These are phyloP conservation scores for Platanus orientalis DNA, from an alignment of 164 flowering plant genomes.

Conservation along the genomic window DNA sequence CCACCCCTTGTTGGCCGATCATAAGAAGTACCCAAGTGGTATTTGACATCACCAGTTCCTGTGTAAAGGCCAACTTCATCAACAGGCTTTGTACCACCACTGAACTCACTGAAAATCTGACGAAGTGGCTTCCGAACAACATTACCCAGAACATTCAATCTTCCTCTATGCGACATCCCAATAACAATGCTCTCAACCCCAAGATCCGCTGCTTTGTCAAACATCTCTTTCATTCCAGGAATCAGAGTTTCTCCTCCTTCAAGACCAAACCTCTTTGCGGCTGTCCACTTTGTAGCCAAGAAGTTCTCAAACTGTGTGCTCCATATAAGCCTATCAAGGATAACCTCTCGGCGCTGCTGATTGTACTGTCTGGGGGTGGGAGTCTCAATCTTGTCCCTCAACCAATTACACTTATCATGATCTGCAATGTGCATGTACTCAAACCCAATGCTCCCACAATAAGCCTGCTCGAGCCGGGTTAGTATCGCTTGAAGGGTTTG, in stretches of 20 bases:
- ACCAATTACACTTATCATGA: slow-evolving; percentile 90
- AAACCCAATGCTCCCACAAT: slow-evolving; percentile 88
- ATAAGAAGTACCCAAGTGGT: slow-evolving; percentile 97
- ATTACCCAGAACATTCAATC: slow-evolving; percentile 76
- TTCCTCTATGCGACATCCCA: slow-evolving; percentile 79
- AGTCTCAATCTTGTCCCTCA: slow-evolving; percentile 93
- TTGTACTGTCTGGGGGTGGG: slow-evolving; percentile 67
- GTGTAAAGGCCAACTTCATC: slow-evolving; percentile 94
- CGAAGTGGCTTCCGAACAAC: slow-evolving; percentile 89
- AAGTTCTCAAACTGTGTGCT: slow-evolving; percentile 87
- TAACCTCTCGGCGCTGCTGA: slow-evolving; percentile 70
- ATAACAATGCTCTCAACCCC: slow-evolving; percentile 89
- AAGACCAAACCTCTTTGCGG: slow-evolving; percentile 83
- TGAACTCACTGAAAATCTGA: slow-evolving; percentile 92
- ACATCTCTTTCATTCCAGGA: slow-evolving; percentile 94
- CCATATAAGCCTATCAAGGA: slow-evolving; percentile 97
- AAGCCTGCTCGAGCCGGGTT: slow-evolving; percentile 92
- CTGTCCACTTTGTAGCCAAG: slow-evolving; percentile 81
- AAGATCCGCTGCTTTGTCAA: slow-evolving; percentile 83
- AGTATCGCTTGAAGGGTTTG: slow-evolving; percentile 83
- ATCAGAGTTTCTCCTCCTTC: slow-evolving; percentile 91
- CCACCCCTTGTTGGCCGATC: slow-evolving; percentile 97
- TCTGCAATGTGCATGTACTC: slow-evolving; percentile 98
- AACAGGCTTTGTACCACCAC: slow-evolving; percentile 78
- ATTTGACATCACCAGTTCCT: slow-evolving; percentile 99